Conservation (phyloP, 2,329 filamentous ascomycete species). For the Cryphonectria nitschkei region DNA sequence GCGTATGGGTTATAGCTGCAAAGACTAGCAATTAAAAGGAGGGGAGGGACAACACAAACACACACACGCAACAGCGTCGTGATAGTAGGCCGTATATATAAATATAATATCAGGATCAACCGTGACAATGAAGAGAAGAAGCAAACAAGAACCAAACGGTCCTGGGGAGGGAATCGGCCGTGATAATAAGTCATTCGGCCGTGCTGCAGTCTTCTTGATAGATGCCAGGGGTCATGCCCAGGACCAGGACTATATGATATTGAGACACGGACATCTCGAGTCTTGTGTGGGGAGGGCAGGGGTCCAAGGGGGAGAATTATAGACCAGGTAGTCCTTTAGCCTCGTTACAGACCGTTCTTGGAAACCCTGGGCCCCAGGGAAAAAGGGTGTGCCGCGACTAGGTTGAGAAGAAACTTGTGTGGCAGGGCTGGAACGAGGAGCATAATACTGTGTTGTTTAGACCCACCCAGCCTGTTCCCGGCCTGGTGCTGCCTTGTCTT, state of each 20-base stretch:
- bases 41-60: conserved; percentile 32
- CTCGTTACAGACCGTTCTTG: conserved; percentile 44
- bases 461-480: conserved; percentile 25
- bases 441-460: conserved; percentile 18
- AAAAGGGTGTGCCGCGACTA: conserved; percentile 18
- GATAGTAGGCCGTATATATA: conserved; percentile 23
- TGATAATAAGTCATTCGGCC: conserved; percentile 27
- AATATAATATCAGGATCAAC: conserved; percentile 29
- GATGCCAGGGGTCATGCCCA: conserved; percentile 31
- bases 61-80: conserved; percentile 38
- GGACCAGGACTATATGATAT: conserved; percentile 36
- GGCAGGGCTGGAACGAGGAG: conserved; percentile 19
- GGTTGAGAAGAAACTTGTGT: conserved; percentile 26
- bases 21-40: conserved; percentile 37
- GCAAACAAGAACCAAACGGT: conserved; percentile 35
- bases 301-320: conserved; percentile 32
- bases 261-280: conserved; percentile 41
- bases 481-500: conserved; percentile 24
- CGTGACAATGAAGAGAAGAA: conserved; percentile 34
- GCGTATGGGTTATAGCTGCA: conserved; percentile 45
- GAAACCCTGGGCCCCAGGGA: conserved; percentile 25
- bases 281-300: conserved; percentile 39
- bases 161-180: conserved; percentile 33
- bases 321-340: conserved; percentile 42
- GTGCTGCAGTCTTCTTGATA: conserved; percentile 11